Percentiles rank a stretch among this genome's conserved stretches.
Conservation (phyloP, 2,329 filamentous ascomycete species). For the Trichophyton mentagrophytes region DNA sequence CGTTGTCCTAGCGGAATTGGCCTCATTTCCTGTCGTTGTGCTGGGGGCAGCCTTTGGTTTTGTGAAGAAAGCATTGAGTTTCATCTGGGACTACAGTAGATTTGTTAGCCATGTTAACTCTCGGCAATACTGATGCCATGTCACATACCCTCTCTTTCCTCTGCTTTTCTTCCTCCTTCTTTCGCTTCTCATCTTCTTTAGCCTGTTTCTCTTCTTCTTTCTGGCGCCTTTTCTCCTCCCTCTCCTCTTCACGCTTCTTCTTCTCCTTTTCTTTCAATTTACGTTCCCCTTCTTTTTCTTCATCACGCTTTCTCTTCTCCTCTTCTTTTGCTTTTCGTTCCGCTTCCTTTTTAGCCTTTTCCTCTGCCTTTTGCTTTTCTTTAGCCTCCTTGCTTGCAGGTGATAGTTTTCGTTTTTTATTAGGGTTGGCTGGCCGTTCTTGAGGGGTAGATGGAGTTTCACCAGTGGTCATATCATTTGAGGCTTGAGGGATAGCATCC, state of each 20-base stretch:
- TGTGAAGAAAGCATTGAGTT: slow-evolving; percentile 39
- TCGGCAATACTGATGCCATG: slow-evolving; percentile 36
- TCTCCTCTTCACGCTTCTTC: slow-evolving; percentile 31
- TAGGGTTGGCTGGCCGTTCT: slow-evolving; percentile 11
- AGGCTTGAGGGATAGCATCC: background rate
- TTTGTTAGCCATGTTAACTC: slow-evolving; percentile 12
- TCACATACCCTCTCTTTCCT: slow-evolving; percentile 21
- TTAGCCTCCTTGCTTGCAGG: slow-evolving; percentile 22
- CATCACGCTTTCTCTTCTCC: slow-evolving; percentile 34
- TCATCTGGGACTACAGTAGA: slow-evolving; percentile 35
- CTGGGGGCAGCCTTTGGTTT: slow-evolving; percentile 24
- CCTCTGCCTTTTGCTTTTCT: slow-evolving; percentile 20
- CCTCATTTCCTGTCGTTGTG: background rate
- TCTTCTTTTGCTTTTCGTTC: slow-evolving; percentile 35
- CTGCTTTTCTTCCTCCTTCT: slow-evolving; percentile 20
- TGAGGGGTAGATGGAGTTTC: slow-evolving; percentile 10
- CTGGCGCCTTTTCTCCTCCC: slow-evolving; percentile 36
- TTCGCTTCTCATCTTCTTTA: slow-evolving; percentile 25
- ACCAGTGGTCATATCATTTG: slow-evolving; percentile 8
- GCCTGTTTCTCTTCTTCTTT: slow-evolving; percentile 35
- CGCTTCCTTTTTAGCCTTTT: slow-evolving; percentile 25
- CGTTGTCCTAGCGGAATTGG: slow-evolving; percentile 7
- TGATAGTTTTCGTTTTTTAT: slow-evolving; percentile 25
- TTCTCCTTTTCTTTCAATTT: slow-evolving; percentile 35
- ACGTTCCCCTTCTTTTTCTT: slow-evolving; percentile 35